phyloP scores from a whole-genome alignment of 2,329 filamentous ascomycete species.

The Hypoxylon sp. region DNA sequence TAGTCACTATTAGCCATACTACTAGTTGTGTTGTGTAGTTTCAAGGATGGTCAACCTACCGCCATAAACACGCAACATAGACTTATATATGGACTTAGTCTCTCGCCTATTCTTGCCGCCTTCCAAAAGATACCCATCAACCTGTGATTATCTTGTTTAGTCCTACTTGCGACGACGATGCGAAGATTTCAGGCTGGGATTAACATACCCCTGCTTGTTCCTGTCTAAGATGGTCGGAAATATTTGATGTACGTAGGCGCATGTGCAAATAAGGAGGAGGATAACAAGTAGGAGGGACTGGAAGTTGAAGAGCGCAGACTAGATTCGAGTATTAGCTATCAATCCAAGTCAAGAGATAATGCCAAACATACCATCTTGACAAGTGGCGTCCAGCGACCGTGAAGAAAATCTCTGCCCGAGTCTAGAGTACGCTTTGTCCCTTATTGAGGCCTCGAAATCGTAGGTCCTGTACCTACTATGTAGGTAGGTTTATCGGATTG shows the following conservation, averaged over 20 bases:
- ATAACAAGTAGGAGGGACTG: slow-evolving; percentile 95
- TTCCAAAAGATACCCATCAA: slow-evolving; percentile 95
- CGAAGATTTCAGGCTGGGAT: slow-evolving; percentile 25
- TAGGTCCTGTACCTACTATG: background rate
- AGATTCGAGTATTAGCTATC: slow-evolving; percentile 32
- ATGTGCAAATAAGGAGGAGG: slow-evolving; percentile 95
- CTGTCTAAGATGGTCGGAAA: slow-evolving; percentile 91
- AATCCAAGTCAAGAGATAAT: background rate
- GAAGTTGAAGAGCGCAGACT: slow-evolving; percentile 99
- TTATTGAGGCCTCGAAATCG: background rate
- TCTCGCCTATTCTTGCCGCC: slow-evolving; percentile 90
- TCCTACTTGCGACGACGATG: background rate
- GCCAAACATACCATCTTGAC: slow-evolving; percentile 43
- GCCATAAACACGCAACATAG: slow-evolving; percentile 95
- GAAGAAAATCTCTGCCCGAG: background rate
- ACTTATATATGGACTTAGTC: slow-evolving; percentile 95
- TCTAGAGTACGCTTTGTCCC: background rate
- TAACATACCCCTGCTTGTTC: slow-evolving; percentile 86
- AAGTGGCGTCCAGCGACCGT: slow-evolving; percentile 28
- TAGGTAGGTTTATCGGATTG: background rate
- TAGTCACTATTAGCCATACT: slow-evolving; percentile 35
- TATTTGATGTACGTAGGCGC: slow-evolving; percentile 91
- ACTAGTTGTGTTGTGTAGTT: background rate
- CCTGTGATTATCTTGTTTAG: slow-evolving; percentile 59
- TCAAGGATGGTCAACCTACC: slow-evolving; percentile 65